Percentiles rank a stretch among this genome's conserved stretches.
Evolutionary conservation across 177 flowering plant species (phyloP).

Genomic region (Vitis hybrid): DNA sequence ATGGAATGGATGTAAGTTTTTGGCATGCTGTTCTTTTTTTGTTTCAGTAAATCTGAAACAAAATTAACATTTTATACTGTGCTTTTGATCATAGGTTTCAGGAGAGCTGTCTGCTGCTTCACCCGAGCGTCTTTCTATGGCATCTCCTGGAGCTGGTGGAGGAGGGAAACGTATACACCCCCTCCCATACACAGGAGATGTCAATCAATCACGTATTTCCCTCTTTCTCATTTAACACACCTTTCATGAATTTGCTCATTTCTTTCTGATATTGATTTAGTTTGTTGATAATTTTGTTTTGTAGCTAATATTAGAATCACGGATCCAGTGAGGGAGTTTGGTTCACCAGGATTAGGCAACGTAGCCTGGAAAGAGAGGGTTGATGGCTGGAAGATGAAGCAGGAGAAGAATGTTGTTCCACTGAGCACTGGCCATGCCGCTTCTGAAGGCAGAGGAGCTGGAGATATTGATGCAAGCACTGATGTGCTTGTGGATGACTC

Average conservation of each 20-base stretch:
- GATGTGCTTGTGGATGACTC: slow-evolving; percentile 83
- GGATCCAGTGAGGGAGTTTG: slow-evolving; percentile 80
- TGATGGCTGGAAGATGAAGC: slow-evolving; percentile 98
- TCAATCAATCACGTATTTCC: slow-evolving; percentile 50
- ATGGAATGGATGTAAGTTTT: slow-evolving; percentile 53
- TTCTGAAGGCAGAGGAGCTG: slow-evolving; percentile 82
- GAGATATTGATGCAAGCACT: slow-evolving; percentile 89
- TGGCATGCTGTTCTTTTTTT: not conserved
- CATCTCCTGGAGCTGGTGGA: slow-evolving; percentile 62
- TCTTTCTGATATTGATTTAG: not conserved
- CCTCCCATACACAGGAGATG: slow-evolving; percentile 46
- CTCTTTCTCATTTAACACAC: not conserved
- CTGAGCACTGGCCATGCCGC: slow-evolving; percentile 76
- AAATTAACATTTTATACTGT: slow-evolving; percentile 1
- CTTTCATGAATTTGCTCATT: not conserved
- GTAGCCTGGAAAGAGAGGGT: slow-evolving; percentile 99
- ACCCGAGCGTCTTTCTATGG: slow-evolving; percentile 78
- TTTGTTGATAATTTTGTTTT: slow-evolving; percentile 9
- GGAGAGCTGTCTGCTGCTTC: slow-evolving; percentile 90
- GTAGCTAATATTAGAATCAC: slow-evolving; percentile 76
- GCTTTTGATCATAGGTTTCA: slow-evolving; percentile 52
- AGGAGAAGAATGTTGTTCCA: slow-evolving; percentile 77
- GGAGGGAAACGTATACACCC: slow-evolving; percentile 54
- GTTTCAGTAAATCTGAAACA: not conserved
- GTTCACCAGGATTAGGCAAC: slow-evolving; percentile 81